phyloP scores from a whole-genome alignment of 2,329 filamentous ascomycete genomes.

The Lasiodiplodia theobromae region DNA sequence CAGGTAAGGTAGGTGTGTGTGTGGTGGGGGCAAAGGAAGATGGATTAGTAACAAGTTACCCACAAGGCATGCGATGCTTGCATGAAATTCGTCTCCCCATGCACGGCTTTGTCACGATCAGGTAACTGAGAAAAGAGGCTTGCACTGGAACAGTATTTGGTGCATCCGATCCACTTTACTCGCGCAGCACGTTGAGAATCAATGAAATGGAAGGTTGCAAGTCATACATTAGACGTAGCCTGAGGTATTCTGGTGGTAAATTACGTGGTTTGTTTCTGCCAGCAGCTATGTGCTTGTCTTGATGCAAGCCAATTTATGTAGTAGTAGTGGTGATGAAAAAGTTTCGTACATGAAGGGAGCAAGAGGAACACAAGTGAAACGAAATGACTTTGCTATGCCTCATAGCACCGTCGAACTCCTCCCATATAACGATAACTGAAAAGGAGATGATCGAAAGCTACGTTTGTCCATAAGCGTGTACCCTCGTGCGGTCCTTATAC shows the following conservation, averaged over 20 bases:
- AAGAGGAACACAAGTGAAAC: conserved; percentile 1
- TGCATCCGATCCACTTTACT: neutral
- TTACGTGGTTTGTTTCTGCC: neutral
- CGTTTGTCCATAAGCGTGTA: neutral
- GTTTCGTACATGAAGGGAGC: conserved; percentile 4
- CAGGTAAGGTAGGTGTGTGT: neutral
- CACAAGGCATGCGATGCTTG: neutral
- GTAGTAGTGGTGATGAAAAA: neutral
- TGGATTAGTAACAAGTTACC: neutral
- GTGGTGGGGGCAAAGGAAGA: neutral
- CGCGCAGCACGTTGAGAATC: neutral
- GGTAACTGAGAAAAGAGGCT: neutral
- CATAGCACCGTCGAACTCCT: neutral
- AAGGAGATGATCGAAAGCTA: neutral
- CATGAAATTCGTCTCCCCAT: neutral
- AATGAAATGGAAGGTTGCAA: neutral
- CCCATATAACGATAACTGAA: neutral
- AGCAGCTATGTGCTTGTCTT: conserved; percentile 1
- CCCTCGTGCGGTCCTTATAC: neutral
- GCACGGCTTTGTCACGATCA: neutral
- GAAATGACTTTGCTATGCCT: neutral
- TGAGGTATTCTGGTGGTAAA: neutral
- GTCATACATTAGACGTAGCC: neutral
- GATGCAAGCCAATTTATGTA: neutral
- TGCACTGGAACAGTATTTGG: neutral